Conservation (phyloP, 2,329 filamentous ascomycete genomes). For the Neonectria hederae region DNA sequence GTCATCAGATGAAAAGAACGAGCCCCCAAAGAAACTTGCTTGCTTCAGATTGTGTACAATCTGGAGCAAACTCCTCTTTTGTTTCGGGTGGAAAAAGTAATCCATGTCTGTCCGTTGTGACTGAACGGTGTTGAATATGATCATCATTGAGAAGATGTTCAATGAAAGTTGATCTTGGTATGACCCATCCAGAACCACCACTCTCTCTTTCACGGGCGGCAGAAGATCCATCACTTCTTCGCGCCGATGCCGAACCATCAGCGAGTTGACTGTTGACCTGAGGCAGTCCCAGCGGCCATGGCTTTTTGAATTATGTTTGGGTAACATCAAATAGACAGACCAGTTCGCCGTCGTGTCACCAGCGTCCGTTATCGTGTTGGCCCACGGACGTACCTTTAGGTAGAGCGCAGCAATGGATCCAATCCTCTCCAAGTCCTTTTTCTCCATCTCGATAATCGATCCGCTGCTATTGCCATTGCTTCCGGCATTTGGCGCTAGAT, state of each 20-base stretch:
- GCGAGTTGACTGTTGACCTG: constrained; percentile 73
- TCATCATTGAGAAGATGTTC: constrained; percentile 85
- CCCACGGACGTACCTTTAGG: constrained; percentile 81
- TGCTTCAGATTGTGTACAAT: constrained; percentile 83
- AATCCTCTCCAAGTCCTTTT: constrained; percentile 72
- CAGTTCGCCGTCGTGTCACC: constrained; percentile 72
- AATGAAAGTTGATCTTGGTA: constrained; percentile 85
- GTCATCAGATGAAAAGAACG: constrained; percentile 73
- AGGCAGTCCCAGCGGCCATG: constrained; percentile 71
- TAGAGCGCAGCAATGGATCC: constrained; percentile 75
- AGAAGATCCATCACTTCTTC: constrained; percentile 75
- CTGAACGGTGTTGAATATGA: constrained; percentile 87
- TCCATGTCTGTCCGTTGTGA: constrained; percentile 85
- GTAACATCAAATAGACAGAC: constrained; percentile 75
- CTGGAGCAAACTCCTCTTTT: constrained; percentile 71
- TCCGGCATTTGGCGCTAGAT: constrained; percentile 36
- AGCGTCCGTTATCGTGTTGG: constrained; percentile 63
- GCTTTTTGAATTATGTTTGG: constrained; percentile 59
- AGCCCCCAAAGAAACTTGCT: constrained; percentile 85
- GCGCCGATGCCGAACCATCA: constrained; percentile 83
- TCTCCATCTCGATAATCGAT: constrained; percentile 61
- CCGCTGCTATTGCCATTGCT: constrained; percentile 35
- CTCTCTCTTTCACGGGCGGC: constrained; percentile 76
- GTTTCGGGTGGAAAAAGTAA: constrained; percentile 86
- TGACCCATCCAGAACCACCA: constrained; percentile 80